phyloP scores from a whole-genome alignment of 2,329 filamentous ascomycete genomes.

The Monosporascus ibericus region DNA sequence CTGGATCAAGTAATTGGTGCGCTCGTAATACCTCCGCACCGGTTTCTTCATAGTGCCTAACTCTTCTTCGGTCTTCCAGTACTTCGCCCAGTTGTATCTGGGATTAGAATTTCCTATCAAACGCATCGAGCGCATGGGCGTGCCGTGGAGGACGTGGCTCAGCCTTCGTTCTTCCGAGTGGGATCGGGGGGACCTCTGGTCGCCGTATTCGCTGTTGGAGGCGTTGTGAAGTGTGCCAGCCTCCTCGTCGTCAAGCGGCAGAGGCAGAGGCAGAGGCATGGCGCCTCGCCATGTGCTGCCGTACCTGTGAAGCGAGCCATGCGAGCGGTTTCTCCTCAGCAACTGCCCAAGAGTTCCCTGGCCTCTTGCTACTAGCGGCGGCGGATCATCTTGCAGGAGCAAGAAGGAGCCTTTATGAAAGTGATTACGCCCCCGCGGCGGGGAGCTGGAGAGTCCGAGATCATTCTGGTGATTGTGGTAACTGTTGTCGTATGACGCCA shows the following conservation, averaged over 20 bases:
- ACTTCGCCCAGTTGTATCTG: conserved; percentile 77
- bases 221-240: conserved; percentile 1
- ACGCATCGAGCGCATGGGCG: conserved; percentile 74
- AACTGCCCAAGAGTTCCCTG: conserved; percentile 22
- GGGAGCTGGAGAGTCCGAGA: conserved; percentile 14
- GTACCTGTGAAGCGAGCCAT: conserved; percentile 21
- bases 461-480: conserved; percentile 8
- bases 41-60: conserved; percentile 64
- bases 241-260: conserved; percentile 17
- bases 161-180: conserved; percentile 52
- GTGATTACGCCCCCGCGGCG: conserved; percentile 8
- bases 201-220: background rate
- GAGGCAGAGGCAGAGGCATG: conserved; percentile 1
- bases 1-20: conserved; percentile 81
- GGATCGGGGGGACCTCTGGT: conserved; percentile 19
- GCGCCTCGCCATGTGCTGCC: conserved; percentile 21
- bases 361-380: conserved; percentile 16
- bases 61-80: conserved; percentile 77
- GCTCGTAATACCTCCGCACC: conserved; percentile 83
- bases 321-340: conserved; percentile 20
- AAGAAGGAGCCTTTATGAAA: conserved; percentile 13
- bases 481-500: conserved; percentile 6
- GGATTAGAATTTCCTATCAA: conserved; percentile 87
- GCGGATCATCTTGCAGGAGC: conserved; percentile 19
- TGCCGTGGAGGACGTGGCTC: conserved; percentile 54